phyloP scores from a whole-genome alignment of 2,329 filamentous ascomycete species.

The Cladophialophora carrionii region DNA sequence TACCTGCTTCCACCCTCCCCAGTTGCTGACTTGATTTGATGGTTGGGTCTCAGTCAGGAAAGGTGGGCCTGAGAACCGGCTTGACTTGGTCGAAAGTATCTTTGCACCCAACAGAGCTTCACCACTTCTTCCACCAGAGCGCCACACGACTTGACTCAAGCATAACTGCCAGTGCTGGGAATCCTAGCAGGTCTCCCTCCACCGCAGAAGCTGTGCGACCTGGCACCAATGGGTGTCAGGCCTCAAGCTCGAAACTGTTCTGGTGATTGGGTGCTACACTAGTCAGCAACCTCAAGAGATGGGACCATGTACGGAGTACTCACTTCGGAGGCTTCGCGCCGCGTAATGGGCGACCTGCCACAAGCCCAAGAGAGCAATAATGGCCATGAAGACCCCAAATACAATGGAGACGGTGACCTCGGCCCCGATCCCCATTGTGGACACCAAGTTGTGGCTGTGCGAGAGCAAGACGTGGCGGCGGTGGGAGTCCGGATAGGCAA shows the following conservation, averaged over 20 bases:
- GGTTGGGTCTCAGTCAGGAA: background rate
- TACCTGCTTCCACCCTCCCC: background rate
- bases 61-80: background rate
- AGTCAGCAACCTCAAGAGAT: constrained; percentile 5
- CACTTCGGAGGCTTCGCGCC: constrained; percentile 17
- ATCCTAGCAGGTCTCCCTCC: background rate
- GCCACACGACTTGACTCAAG: background rate
- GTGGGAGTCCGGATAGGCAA: background rate
- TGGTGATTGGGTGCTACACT: constrained; percentile 14
- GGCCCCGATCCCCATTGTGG: constrained; percentile 10
- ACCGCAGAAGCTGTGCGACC: background rate
- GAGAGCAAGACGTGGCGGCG: background rate
- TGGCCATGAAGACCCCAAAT: constrained; percentile 29
- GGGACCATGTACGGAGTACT: background rate
- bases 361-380: constrained; percentile 22
- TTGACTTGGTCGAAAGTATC: constrained; percentile 6
- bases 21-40: background rate
- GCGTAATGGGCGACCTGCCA: constrained; percentile 26
- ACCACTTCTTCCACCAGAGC: background rate
- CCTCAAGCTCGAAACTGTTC: constrained; percentile 28
- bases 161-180: background rate
- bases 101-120: background rate
- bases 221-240: constrained; percentile 5
- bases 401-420: constrained; percentile 27
- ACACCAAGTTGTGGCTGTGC: background rate